Evolutionary conservation across 495 filamentous ascomycete genomes (phyloP), one percentile per base, ranked within the genome.

Genomic region (Neurospora terricola): DNA sequence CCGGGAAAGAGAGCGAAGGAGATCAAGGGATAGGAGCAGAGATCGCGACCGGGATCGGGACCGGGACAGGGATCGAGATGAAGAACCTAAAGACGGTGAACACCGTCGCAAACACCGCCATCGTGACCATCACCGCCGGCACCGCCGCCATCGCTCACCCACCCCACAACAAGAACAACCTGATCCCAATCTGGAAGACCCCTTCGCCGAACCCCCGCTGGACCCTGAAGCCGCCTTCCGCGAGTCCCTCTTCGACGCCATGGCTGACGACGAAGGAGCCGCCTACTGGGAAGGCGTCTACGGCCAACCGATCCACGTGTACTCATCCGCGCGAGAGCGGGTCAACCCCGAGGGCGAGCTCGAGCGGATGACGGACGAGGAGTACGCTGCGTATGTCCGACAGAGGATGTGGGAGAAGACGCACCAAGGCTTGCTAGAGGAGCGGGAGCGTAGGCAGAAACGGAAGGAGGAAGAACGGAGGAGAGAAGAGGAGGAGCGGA

Each of bases 181-280:
- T 38, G 39, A 76, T 11, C 38, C 70, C 62, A 75, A 83, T 37
- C 80, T 82, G 54, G 78, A 81, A 5, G 77, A 86, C 70, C 81
- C 84, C 18, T 86, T 87, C 80, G 85, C 88, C 40, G 82, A 86
- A 68, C 86, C 85, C 4, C 84, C 87, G 40, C 80, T 89, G 18
- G 86, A 90, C 75, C 85, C 92, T 6, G 87, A 90, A 23, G 82
- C 86, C 11, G 94, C 94, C 18, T 99, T 99, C 82, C 91, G 93
- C 36, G 93, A 97, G 83, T 96, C 93, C n/a, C 90, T 98, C 69
- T 97, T 98, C 85, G 96, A 99, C 81, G 96, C 96, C n/a, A 90
- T 99, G 80, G 96, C 94, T 45, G 96, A 99, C 82, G 96, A 99
- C 82, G 96, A 99, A 83, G 96, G 96, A 43, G 96, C 96, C 54